phyloP scores from a whole-genome alignment of 2,329 filamentous ascomycete genomes.

The Ceratocystis cubensis region DNA sequence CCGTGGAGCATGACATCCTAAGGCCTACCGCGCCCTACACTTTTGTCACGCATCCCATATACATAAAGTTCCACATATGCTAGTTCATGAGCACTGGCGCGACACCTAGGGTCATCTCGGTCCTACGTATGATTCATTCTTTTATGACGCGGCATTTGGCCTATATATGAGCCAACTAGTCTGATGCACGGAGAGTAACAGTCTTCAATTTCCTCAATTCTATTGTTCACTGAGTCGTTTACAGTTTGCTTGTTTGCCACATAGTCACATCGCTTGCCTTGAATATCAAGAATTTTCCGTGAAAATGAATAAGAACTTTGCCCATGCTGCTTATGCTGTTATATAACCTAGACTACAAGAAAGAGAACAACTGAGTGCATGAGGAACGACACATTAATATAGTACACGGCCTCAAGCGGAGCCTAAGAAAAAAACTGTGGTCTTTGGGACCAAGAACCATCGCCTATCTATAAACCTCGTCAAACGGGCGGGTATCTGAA shows the following conservation, averaged over 20 bases:
- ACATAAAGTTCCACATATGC: neutral
- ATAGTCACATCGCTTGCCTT: neutral
- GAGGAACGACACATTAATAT: neutral
- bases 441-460: neutral
- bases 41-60: neutral
- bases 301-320: neutral
- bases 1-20: neutral
- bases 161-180: neutral
- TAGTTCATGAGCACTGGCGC: neutral
- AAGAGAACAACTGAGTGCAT: neutral
- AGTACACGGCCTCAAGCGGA: conserved; percentile 6
- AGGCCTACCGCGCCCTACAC: neutral
- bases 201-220: neutral
- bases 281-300: neutral
- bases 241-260: neutral
- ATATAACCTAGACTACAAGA: conserved; percentile 10
- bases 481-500: conserved; percentile 83
- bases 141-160: neutral
- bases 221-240: neutral
- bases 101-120: neutral
- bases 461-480: conserved; percentile 74
- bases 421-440: conserved; percentile 1
- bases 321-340: neutral
- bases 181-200: neutral
- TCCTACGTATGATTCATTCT: neutral